Evolutionary conservation across 2,329 filamentous ascomycete genomes (phyloP).

Genomic region (Penicillium sp.): DNA sequence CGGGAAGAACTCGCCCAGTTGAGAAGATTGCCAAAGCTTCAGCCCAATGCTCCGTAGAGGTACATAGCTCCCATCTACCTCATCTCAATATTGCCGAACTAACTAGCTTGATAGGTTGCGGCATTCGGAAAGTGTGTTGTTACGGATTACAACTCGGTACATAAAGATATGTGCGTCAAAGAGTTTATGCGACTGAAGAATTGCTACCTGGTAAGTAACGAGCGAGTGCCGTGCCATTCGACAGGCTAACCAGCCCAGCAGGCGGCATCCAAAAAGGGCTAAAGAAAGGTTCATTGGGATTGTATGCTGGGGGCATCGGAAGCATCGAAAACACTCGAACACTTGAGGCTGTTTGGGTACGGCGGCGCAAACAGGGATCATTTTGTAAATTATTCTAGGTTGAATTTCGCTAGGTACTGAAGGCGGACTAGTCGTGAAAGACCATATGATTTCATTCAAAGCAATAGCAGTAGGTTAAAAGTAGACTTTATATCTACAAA

Average conservation of each 20-base stretch:
- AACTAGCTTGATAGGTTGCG: constrained; percentile 53
- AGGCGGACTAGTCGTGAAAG: background rate
- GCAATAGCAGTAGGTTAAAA: background rate
- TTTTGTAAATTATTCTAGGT: background rate
- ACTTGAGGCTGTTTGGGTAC: background rate
- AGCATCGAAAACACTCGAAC: background rate
- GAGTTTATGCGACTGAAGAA: constrained; percentile 81
- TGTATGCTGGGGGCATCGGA: background rate
- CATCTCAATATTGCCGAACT: constrained; percentile 4
- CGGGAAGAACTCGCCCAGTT: constrained; percentile 52
- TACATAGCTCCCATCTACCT: constrained; percentile 27
- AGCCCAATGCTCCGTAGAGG: constrained; percentile 58
- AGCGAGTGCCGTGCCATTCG: background rate
- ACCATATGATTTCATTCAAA: constrained; percentile 4
- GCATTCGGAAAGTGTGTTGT: constrained; percentile 86
- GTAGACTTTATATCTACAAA: constrained; percentile 9
- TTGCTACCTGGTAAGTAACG: constrained; percentile 68
- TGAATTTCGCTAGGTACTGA: background rate
- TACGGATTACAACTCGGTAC: constrained; percentile 76
- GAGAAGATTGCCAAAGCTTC: constrained; percentile 60
- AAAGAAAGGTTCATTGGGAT: constrained; percentile 5
- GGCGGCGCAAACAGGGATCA: background rate
- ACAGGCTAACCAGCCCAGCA: constrained; percentile 20
- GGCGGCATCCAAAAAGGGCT: constrained; percentile 47
- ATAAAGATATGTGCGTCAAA: constrained; percentile 79